Evolutionary conservation across 139 green algal genomes (phyloP).

Genomic region (Eudorina sp.): DNA sequence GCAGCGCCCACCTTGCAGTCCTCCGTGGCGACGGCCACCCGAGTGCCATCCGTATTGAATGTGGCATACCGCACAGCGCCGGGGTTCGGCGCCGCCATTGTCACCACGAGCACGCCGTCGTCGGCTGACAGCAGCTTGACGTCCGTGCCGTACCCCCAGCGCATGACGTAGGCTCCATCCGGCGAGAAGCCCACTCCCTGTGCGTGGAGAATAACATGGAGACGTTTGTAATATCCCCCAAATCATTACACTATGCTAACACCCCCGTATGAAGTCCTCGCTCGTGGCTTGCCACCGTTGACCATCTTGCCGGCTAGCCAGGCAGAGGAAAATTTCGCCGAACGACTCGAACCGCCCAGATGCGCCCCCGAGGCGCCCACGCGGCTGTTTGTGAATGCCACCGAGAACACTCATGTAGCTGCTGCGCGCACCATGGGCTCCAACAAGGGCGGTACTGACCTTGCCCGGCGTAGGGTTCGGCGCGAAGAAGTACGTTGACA

Average conservation of each 20-base stretch:
- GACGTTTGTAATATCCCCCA: too few species aligned
- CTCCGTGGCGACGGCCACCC: conserved; percentile 27
- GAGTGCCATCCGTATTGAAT: conserved; percentile 26
- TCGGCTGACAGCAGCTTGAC: conserved; percentile 41
- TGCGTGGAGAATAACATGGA: not conserved
- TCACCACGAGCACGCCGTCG: conserved; percentile 31
- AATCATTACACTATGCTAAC: too few species aligned
- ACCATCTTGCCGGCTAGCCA: too few species aligned
- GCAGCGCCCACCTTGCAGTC: conserved; percentile 36
- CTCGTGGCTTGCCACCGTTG: too few species aligned
- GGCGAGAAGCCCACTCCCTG: conserved; percentile 46
- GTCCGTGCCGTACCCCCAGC: conserved; percentile 51
- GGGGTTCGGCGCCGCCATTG: not conserved
- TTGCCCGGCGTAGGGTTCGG: conserved; percentile 46
- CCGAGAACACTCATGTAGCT: too few species aligned
- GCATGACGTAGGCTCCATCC: conserved; percentile 42
- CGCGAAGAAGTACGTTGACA: conserved; percentile 38
- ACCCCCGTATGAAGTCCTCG: too few species aligned
- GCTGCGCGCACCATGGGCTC: not conserved
- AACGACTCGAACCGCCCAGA: too few species aligned
- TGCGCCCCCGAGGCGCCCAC: too few species aligned
- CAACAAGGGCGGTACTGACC: not conserved
- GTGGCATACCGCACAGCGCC: conserved; percentile 13
- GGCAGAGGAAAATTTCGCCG: too few species aligned
- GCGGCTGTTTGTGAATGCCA: too few species aligned